Conservation (phyloP, 2,329 filamentous ascomycete genomes). For the Grosmannia serpens region DNA sequence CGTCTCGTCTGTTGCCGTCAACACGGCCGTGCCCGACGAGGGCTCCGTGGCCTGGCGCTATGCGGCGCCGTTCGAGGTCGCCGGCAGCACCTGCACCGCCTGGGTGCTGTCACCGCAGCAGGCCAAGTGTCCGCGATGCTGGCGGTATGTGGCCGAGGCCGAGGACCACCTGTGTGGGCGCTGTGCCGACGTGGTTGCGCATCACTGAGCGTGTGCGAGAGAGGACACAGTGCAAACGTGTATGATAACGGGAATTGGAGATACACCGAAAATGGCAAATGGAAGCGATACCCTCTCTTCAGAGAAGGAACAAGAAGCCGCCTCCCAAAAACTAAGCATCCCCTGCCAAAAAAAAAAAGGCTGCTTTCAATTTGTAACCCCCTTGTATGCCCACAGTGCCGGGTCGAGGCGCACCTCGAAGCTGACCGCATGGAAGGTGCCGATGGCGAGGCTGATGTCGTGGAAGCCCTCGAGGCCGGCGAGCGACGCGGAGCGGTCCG, state of each 20-base stretch:
- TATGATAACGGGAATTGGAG: neutral
- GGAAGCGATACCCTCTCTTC: no score
- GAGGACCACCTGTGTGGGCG: slow-evolving; percentile 58
- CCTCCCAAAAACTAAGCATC: neutral
- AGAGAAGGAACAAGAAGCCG: neutral
- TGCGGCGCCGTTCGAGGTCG: slow-evolving; percentile 29
- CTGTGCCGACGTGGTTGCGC: slow-evolving; percentile 54
- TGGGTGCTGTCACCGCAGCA: slow-evolving; percentile 36
- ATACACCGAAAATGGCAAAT: no score
- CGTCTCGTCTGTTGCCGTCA: slow-evolving; percentile 50
- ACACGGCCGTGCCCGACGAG: slow-evolving; percentile 19
- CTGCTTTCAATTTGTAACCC: neutral
- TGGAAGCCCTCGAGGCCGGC: slow-evolving; percentile 58
- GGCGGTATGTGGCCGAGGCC: slow-evolving; percentile 66
- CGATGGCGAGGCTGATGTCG: slow-evolving; percentile 60
- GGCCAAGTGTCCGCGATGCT: slow-evolving; percentile 77
- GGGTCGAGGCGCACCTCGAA: slow-evolving; percentile 57
- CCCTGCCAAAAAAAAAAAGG: neutral
- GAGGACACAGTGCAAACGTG: no score
- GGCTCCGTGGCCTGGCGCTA: slow-evolving; percentile 28
- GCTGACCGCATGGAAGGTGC: slow-evolving; percentile 55
- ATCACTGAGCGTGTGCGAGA: no score
- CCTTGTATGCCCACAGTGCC: slow-evolving; percentile 43
- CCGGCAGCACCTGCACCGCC: slow-evolving; percentile 24
- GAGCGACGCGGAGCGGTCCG: slow-evolving; percentile 47